Conservation (phyloP, 2,329 filamentous ascomycete genomes). For the Elsinoe batatas region DNA sequence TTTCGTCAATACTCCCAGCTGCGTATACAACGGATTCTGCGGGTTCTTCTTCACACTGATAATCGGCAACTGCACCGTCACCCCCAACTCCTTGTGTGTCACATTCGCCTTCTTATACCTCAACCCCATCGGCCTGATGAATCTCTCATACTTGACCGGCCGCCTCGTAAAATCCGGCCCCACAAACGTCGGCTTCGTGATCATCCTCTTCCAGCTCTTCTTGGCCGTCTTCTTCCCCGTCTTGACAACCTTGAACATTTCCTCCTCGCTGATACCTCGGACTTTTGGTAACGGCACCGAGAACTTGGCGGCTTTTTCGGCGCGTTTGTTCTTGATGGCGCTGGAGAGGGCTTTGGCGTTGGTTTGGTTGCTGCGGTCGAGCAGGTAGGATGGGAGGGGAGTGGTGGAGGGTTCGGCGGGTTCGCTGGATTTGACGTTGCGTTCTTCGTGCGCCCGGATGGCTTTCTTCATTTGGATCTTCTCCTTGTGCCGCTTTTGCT, state of each 20-base stretch:
- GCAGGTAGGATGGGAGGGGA: slow-evolving; percentile 82
- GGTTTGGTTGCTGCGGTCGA: slow-evolving; percentile 65
- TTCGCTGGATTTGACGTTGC: slow-evolving; percentile 79
- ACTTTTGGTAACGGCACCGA: slow-evolving; percentile 89
- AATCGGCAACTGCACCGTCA: slow-evolving; percentile 70
- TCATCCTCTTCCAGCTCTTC: slow-evolving; percentile 67
- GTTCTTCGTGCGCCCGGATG: slow-evolving; percentile 91
- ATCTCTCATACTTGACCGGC: slow-evolving; percentile 67
- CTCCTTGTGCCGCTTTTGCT: slow-evolving; percentile 88
- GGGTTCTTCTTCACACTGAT: slow-evolving; percentile 71
- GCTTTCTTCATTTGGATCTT: slow-evolving; percentile 97
- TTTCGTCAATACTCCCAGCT: slow-evolving; percentile 80
- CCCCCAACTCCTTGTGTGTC: slow-evolving; percentile 66
- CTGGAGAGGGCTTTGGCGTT: slow-evolving; percentile 66
- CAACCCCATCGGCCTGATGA: slow-evolving; percentile 63
- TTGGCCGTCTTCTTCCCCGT: slow-evolving; percentile 90
- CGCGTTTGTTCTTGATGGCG: slow-evolving; percentile 91
- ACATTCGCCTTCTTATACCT: slow-evolving; percentile 61
- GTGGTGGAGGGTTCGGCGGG: slow-evolving; percentile 69
- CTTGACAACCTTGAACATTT: slow-evolving; percentile 93
- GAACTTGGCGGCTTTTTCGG: slow-evolving; percentile 90
- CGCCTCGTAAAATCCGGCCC: slow-evolving; percentile 80
- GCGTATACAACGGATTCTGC: slow-evolving; percentile 82
- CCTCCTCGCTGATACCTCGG: slow-evolving; percentile 84
- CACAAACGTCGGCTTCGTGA: slow-evolving; percentile 73